These are phyloP conservation scores for Hymenoscyphus repandus DNA, from an alignment of 2,329 filamentous ascomycete species.

Conservation along the genomic window DNA sequence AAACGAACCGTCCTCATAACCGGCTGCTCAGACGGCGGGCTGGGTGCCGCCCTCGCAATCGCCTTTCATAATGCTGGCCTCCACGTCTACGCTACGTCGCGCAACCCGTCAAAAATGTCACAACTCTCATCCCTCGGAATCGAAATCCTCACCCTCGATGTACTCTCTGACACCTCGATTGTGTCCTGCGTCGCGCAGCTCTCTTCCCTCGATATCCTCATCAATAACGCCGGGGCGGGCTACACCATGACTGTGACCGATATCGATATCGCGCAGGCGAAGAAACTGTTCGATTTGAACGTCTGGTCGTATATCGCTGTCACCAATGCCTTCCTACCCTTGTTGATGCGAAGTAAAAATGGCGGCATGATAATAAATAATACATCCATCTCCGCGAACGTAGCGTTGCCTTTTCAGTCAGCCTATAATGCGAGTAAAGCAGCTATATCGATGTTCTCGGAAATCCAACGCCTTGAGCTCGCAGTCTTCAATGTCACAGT, in stretches of 20 bases:
- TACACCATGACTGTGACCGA: slow-evolving; percentile 32
- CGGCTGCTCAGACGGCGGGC: slow-evolving; percentile 35
- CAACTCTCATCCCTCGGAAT: slow-evolving; percentile 26
- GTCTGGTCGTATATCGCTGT: slow-evolving; percentile 30
- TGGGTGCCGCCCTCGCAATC: slow-evolving; percentile 36
- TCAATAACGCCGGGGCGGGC: slow-evolving; percentile 40
- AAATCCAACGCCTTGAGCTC: slow-evolving; percentile 17
- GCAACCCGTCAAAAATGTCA: slow-evolving; percentile 32
- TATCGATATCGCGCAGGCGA: slow-evolving; percentile 25
- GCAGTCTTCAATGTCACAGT: slow-evolving; percentile 20
- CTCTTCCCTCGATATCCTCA: slow-evolving; percentile 33
- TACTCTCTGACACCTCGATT: slow-evolving; percentile 34
- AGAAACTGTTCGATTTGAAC: slow-evolving; percentile 31
- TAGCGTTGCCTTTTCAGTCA: slow-evolving; percentile 10
- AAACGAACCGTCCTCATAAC: slow-evolving; percentile 32
- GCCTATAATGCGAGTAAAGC: slow-evolving; percentile 22
- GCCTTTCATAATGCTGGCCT: slow-evolving; percentile 34
- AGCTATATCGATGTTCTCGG: slow-evolving; percentile 17
- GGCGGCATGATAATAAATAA: slow-evolving; percentile 38
- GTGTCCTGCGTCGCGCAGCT: slow-evolving; percentile 28
- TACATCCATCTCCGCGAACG: slow-evolving; percentile 31
- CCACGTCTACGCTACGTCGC: slow-evolving; percentile 37
- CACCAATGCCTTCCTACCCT: slow-evolving; percentile 30
- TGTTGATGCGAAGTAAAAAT: slow-evolving; percentile 30
- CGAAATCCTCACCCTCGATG: slow-evolving; percentile 35